Evolutionary conservation across 495 filamentous ascomycete genomes (phyloP).

Genomic region (Baudoinia panamericana): DNA sequence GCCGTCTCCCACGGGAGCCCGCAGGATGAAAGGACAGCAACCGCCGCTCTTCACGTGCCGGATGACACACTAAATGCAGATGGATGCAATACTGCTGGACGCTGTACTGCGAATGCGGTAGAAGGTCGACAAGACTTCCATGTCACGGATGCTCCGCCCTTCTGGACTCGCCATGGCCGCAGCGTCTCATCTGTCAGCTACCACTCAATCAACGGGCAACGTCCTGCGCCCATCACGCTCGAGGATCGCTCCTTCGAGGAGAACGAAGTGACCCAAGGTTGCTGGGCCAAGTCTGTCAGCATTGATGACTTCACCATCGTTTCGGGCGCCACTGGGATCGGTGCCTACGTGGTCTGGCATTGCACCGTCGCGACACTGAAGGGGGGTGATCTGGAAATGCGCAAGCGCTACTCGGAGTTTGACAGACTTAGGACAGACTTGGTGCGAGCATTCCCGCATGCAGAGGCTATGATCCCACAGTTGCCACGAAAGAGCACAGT

Average conservation of each 20-base stretch:
- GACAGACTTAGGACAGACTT: constrained; percentile 47
- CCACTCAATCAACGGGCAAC: constrained; percentile 14
- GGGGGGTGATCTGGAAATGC: constrained; percentile 48
- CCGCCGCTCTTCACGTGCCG: too few relatives aligned
- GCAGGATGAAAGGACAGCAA: too few relatives aligned
- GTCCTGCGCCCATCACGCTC: constrained; percentile 43
- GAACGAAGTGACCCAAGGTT: constrained; percentile 44
- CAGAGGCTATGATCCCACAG: constrained; percentile 48
- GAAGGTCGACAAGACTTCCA: neutral
- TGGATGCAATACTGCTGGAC: neutral
- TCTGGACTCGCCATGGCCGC: constrained; percentile 28
- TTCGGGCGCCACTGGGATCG: constrained; percentile 47
- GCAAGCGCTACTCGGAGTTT: constrained; percentile 62
- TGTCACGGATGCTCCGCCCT: constrained; percentile 26
- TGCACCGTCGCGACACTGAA: constrained; percentile 57
- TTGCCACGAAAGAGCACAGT: constrained; percentile 59
- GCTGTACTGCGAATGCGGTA: neutral
- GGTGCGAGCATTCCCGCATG: constrained; percentile 50
- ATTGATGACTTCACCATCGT: constrained; percentile 58
- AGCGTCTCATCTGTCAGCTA: constrained; percentile 27
- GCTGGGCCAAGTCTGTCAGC: constrained; percentile 54
- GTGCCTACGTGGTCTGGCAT: constrained; percentile 65
- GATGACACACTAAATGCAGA: neutral
- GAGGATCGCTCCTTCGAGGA: constrained; percentile 60
- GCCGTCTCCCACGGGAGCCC: too few relatives aligned